Base-by-base conservation (phyloP, 352 stramenopile genomes). In the Phytophthora nicotianae region DNA sequence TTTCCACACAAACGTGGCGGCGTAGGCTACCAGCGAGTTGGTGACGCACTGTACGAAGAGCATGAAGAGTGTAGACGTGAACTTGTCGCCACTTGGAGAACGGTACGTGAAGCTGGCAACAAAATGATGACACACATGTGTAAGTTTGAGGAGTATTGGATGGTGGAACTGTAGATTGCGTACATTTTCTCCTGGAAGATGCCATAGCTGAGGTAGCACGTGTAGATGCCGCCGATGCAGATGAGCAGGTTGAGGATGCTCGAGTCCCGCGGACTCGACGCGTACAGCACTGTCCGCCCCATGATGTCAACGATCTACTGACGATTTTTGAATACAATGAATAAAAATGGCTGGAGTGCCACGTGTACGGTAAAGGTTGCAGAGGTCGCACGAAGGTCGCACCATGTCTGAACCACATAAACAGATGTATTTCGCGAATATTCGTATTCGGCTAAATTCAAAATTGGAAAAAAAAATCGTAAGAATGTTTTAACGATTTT, bases 151-250 rank as follows among this genome's bases (percentile, higher is more conserved):
- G 19, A 2, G 14, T 4, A 20, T 17, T 49, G 24, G 14, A 40
- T 1, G 40, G 32, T 16, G 35, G 26, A 24, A 26, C 40, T 23
- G 23, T 55, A 35, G 20, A 10, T 21, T 33, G 14, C 77, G 59
- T 79, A 97, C 83, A 97, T 97, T 80, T 97, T 94, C 76, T 97
- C 91, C 70, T 97, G 91, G 62, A 97, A 96, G 66, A 97, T 95
- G 53, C 90, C 90, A 68, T 96, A 97, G 10, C 86, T 95, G 41
- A 97, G 63, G 77, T 97, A 97, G 75, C 89, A 97, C 19, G 73
- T 81, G 79, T 97, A 97, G 77, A 97, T 97, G 59, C 91, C 91
- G 38, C 61, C 78, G 47, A 97, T 91, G 65, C 85, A 95, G 23
- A 97, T 61, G 21, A 84, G 50, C 27, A 97, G 78, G 72, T 97